Percentiles rank a stretch among this genome's conserved stretches.
These are phyloP conservation scores for Acorus gramineus DNA, from an alignment of 106 monocot genomes.

Conservation along the genomic window DNA sequence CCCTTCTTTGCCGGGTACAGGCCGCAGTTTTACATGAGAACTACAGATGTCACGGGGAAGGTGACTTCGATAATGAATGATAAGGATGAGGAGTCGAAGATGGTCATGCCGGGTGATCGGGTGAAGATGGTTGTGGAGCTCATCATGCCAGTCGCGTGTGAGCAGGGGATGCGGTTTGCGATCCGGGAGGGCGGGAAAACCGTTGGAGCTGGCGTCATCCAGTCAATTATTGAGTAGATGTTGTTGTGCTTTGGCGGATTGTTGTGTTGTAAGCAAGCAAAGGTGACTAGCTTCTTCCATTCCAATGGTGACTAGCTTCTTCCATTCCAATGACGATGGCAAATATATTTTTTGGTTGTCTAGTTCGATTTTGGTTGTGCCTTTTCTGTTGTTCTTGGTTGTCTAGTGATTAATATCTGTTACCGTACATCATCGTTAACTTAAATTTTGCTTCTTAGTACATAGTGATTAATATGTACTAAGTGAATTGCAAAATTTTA, in stretches of 20 bases:
- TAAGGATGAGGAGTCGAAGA: slow-evolving; percentile 68
- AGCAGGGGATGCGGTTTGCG: slow-evolving; percentile 64
- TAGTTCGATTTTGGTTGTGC: too few relatives aligned
- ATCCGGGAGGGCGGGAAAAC: slow-evolving; percentile 78
- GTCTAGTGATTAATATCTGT: too few relatives aligned
- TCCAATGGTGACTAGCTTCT: too few relatives aligned
- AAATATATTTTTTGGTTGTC: too few relatives aligned
- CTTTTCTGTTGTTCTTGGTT: too few relatives aligned
- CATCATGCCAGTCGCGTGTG: slow-evolving; percentile 59
- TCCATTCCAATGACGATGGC: too few relatives aligned
- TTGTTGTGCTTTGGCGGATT: not conserved
- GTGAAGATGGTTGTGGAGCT: slow-evolving; percentile 71
- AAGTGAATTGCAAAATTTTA: too few relatives aligned
- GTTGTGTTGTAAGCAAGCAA: too few relatives aligned
- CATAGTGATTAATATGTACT: too few relatives aligned
- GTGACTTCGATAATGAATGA: slow-evolving; percentile 55
- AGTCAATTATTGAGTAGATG: slow-evolving; percentile 34
- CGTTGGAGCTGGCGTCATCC: slow-evolving; percentile 69
- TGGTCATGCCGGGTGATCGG: slow-evolving; percentile 80
- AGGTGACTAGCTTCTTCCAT: too few relatives aligned
- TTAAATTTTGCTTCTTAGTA: too few relatives aligned
- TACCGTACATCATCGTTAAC: too few relatives aligned
- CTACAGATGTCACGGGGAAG: slow-evolving; percentile 68
- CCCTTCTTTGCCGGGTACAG: slow-evolving; percentile 66
- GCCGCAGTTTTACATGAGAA: slow-evolving; percentile 78